These are phyloP conservation scores for Ophiocordyceps australis DNA, from an alignment of 2,329 filamentous ascomycete species.

Conservation along the genomic window DNA sequence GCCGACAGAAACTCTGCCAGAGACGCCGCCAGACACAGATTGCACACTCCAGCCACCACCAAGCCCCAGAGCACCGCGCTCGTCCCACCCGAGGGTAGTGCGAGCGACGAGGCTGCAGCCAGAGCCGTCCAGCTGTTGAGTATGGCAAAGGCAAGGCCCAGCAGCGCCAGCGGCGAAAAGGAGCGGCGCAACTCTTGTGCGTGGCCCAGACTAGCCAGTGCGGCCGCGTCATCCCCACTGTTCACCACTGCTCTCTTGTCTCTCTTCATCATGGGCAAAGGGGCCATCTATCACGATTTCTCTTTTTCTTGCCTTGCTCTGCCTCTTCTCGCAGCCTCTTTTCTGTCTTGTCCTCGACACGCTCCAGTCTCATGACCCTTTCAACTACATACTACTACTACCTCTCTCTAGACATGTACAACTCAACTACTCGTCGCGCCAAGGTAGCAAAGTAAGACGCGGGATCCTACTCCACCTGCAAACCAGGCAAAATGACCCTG, in stretches of 20 bases:
- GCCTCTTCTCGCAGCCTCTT: too few relatives aligned
- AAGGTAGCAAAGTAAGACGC: too few relatives aligned
- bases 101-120: constrained; percentile 24
- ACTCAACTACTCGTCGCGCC: too few relatives aligned
- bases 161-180: constrained; percentile 28
- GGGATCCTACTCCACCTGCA: too few relatives aligned
- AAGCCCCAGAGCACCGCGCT: constrained; percentile 59
- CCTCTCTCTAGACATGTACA: too few relatives aligned
- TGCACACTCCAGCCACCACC: constrained; percentile 43
- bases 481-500: too few relatives aligned
- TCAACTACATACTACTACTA: too few relatives aligned
- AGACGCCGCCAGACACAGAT: constrained; percentile 48
- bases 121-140: constrained; percentile 32
- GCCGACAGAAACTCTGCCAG: constrained; percentile 55
- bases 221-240: constrained; percentile 13
- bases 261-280: neutral
- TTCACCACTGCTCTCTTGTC: neutral
- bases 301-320: too few relatives aligned
- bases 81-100: constrained; percentile 51
- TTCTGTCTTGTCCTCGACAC: too few relatives aligned
- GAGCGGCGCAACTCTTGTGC: constrained; percentile 30
- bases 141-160: constrained; percentile 28
- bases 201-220: constrained; percentile 24
- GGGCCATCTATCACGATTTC: too few relatives aligned
- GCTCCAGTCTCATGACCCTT: too few relatives aligned